Percentiles rank a stretch among this genome's conserved stretches.
Evolutionary conservation across 345 rosid genomes (phyloP).

Genomic region (Corymbia maculata): DNA sequence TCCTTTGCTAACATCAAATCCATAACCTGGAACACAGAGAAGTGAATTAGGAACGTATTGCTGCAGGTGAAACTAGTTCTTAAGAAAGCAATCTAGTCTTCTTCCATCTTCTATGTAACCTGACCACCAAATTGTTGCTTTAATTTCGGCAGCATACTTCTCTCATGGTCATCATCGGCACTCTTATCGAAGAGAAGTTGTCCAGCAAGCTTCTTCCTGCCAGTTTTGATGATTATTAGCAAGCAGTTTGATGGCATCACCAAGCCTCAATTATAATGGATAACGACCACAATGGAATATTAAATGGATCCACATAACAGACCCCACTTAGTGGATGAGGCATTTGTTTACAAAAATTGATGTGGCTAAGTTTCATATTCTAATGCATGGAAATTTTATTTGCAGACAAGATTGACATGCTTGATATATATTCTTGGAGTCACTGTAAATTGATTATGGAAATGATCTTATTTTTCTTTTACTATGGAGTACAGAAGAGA

Average conservation of each 20-base stretch:
- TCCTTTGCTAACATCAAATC: constrained; percentile 84
- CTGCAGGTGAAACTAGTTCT: not conserved
- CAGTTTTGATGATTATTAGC: not conserved
- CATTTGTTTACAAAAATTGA: not conserved
- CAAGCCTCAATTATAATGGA: not conserved
- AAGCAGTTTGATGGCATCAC: not conserved
- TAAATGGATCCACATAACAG: not conserved
- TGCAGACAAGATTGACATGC: not conserved
- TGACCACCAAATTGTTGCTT: constrained; percentile 78
- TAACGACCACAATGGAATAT: not conserved
- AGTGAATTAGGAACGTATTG: not conserved
- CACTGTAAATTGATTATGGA: not conserved
- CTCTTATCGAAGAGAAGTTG: constrained; percentile 43
- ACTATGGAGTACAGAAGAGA: not conserved
- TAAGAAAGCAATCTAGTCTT: not conserved
- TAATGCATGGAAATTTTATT: not conserved
- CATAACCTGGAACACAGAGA: constrained; percentile 35
- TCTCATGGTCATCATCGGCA: constrained; percentile 58
- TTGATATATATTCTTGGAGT: not conserved
- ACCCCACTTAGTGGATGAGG: not conserved
- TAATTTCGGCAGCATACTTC: constrained; percentile 54
- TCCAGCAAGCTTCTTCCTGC: constrained; percentile 58
- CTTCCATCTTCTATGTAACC: constrained; percentile 79
- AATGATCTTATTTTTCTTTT: not conserved
- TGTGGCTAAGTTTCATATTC: not conserved